phyloP scores from a whole-genome alignment of 768 basidiomycete genomes.

The Tulasnella sp. region DNA sequence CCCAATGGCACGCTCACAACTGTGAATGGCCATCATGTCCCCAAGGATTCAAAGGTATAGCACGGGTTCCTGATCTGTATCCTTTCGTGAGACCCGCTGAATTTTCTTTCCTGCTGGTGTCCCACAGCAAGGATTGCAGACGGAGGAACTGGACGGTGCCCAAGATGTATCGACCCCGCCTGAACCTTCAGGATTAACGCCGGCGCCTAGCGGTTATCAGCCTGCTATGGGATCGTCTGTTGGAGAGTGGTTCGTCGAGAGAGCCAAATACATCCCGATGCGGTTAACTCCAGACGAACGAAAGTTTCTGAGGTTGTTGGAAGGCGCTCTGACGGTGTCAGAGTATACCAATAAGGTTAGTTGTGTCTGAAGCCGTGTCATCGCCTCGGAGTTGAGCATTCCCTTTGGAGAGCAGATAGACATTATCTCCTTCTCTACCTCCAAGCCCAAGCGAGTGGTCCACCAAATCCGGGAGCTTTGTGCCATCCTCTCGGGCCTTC shows the following conservation, averaged over 20 bases:
- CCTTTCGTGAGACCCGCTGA: too few relatives aligned
- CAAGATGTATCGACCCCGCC: neutral
- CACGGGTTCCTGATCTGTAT: too few relatives aligned
- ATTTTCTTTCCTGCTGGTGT: too few relatives aligned
- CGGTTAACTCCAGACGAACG: conserved; percentile 64
- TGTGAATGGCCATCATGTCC: conserved; percentile 20
- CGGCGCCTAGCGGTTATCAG: conserved; percentile 30
- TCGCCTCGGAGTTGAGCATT: conserved; percentile 22
- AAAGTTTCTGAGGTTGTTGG: conserved; percentile 72
- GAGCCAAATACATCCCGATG: conserved; percentile 67
- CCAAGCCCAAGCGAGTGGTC: conserved; percentile 79
- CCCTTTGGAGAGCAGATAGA: conserved; percentile 37
- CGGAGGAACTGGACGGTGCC: too few relatives aligned
- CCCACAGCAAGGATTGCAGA: too few relatives aligned
- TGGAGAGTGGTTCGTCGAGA: conserved; percentile 77
- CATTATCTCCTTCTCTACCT: conserved; percentile 60
- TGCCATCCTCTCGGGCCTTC: conserved; percentile 72
- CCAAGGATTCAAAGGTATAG: neutral
- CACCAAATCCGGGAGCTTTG: conserved; percentile 78
- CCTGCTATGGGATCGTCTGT: conserved; percentile 48
- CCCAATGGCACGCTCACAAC: conserved; percentile 1
- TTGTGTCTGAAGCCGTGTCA: neutral
- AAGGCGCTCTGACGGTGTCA: conserved; percentile 61
- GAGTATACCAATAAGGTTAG: conserved; percentile 73
- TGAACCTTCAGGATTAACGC: too few relatives aligned